Evolutionary conservation across 1,139 yeast genomes (phyloP), one percentile per base, ranked within the genome.

Genomic region (Yamadazyma dushanensis): DNA sequence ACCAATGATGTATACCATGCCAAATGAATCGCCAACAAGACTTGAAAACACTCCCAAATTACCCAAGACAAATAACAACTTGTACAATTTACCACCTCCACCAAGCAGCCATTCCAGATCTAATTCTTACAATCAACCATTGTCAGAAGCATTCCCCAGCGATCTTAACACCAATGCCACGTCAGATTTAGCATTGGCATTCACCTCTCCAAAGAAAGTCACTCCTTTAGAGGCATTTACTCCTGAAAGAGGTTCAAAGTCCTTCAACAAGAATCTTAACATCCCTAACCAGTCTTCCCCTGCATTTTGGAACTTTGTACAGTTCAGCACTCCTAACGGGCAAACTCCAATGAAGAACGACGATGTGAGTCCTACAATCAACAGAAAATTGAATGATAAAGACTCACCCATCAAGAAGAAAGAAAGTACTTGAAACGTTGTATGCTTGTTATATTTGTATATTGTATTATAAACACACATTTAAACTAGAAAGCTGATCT

Each of bases 161-260:
- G 35, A 40, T 24, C 39, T 32, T 26, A 46, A 34, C 36, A 49
- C 59, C 3, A 47, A 47, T 23, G 48, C 47, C 14, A 58, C 59
- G 20, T 53, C 65, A 26, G 66, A 66, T 50, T 50, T 68, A 31
- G 63, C 59, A 11, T 54, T 69, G 42, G 66, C 65, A 8, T 71
- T 68, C 46, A 63, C 73, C 2, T 65, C 75, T 42, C 78, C 78
- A 6, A 82, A 78, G 51, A 77, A 77, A 36, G 71, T 79, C 13
- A 69, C 77, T 19, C 86, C 87, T 6, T 64, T 82, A 41, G 94
- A 84, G 55, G 92, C 94, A 1, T 84, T 82, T 49, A 85, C 95
- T 0, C 94, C 95, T 1, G 94, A 84, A 49, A 62, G 94, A 33
- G 92, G 92, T 1, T 70, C 77, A 18, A 67, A 70, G 31, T 59